Evolutionary conservation across 257 asterid genomes (phyloP).

Genomic region (Echium plantagineum): DNA sequence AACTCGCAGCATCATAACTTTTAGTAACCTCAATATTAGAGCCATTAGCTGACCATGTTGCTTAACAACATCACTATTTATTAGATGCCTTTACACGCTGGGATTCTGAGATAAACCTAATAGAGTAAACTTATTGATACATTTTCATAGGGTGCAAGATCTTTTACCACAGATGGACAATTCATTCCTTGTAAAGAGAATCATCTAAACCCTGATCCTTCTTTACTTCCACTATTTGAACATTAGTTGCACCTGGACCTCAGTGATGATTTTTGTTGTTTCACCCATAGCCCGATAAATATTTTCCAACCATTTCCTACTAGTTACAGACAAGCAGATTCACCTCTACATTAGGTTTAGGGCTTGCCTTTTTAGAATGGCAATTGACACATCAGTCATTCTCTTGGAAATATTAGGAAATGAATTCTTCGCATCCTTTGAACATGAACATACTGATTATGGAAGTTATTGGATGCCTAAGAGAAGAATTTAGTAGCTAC

Average conservation of each 20-base stretch:
- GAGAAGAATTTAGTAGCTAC: no score
- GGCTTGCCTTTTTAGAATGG: no score
- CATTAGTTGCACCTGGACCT: conserved; percentile 9
- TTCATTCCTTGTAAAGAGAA: no score
- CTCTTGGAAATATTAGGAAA: no score
- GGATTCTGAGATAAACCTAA: conserved; percentile 7
- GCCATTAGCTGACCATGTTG: conserved; percentile 8
- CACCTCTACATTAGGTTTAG: conserved; percentile 5
- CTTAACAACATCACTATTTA: conserved; percentile 8
- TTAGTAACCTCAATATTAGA: conserved; percentile 8
- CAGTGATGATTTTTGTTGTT: neutral
- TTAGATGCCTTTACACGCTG: conserved; percentile 12
- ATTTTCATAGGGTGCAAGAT: conserved; percentile 7
- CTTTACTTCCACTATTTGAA: no score
- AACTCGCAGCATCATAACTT: conserved; percentile 16
- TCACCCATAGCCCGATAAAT: conserved; percentile 5
- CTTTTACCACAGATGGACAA: neutral
- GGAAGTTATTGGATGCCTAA: no score
- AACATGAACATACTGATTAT: no score
- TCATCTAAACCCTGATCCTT: no score
- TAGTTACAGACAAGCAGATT: conserved; percentile 12
- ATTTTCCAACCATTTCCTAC: conserved; percentile 5
- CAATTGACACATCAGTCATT: no score
- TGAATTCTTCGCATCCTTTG: no score
- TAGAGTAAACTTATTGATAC: conserved; percentile 12